These are phyloP conservation scores for Pueraria montana DNA, from an alignment of 306 rosid genomes.

Conservation along the genomic window DNA sequence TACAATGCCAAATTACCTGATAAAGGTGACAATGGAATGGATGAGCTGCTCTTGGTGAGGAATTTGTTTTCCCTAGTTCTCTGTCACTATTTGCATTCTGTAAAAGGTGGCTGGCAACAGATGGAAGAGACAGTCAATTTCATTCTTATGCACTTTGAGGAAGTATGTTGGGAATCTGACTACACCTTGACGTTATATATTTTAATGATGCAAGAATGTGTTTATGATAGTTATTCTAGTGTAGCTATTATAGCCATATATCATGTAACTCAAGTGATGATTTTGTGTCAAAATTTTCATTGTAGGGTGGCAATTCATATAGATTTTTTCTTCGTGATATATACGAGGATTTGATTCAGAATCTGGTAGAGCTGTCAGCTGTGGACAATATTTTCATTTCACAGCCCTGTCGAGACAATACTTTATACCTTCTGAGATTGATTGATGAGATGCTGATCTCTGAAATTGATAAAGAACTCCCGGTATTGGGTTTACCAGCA, in stretches of 20 bases:
- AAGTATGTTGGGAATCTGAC: conserved; percentile 66
- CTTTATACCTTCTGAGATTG: conserved; percentile 82
- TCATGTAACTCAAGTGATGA: conserved; percentile 30
- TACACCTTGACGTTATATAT: conserved; percentile 27
- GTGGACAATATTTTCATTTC: conserved; percentile 77
- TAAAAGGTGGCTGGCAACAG: conserved; percentile 99
- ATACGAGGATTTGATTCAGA: conserved; percentile 79
- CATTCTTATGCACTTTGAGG: conserved; percentile 69
- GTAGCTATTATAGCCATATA: conserved; percentile 22
- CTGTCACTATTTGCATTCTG: conserved; percentile 75
- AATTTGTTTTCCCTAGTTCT: conserved; percentile 85
- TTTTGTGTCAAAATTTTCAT: conserved; percentile 39
- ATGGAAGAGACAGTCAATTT: conserved; percentile 90
- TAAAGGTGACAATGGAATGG: conserved; percentile 59
- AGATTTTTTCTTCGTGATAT: conserved; percentile 77
- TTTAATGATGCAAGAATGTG: conserved; percentile 44
- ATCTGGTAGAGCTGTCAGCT: conserved; percentile 78
- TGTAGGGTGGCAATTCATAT: conserved; percentile 73
- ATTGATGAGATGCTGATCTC: conserved; percentile 90
- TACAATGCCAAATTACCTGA: conserved; percentile 57
- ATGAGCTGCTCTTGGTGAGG: conserved; percentile 72
- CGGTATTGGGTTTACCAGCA: conserved; percentile 67
- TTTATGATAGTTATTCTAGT: conserved; percentile 33
- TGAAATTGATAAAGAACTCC: conserved; percentile 82
- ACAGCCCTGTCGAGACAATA: conserved; percentile 97